A percentile compares a stretch with the other conserved stretches of the same genome.
phyloP scores from a whole-genome alignment of 768 basidiomycete genomes.

The Pulveroboletus sp. region DNA sequence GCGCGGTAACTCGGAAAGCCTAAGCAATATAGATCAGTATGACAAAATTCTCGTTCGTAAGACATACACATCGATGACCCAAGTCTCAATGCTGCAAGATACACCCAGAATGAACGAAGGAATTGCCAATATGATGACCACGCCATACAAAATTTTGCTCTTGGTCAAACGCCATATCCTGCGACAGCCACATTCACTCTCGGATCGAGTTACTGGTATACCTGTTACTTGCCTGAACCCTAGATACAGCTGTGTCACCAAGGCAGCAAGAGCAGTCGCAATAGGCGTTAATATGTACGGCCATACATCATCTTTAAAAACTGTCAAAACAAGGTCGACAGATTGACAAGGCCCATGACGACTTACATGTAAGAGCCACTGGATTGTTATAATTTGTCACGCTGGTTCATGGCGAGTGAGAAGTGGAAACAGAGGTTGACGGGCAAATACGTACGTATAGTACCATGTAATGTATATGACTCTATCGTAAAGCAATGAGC shows the following conservation, averaged over 20 bases:
- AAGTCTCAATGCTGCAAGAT: conserved; percentile 41
- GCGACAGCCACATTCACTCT: background rate
- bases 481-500: background rate
- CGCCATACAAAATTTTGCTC: conserved; percentile 25
- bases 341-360: background rate
- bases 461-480: conserved; percentile 7
- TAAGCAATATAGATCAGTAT: conserved; percentile 14
- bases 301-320: conserved; percentile 46
- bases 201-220: too few species aligned
- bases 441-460: background rate
- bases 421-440: background rate
- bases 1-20: conserved; percentile 39
- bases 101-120: conserved; percentile 44
- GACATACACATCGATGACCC: conserved; percentile 40
- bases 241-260: too few species aligned
- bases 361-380: conserved; percentile 5
- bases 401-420: conserved; percentile 4
- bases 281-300: conserved; percentile 27
- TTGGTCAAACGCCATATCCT: conserved; percentile 17
- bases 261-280: too few species aligned
- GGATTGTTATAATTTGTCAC: conserved; percentile 15
- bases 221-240: too few species aligned
- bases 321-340: too few species aligned
- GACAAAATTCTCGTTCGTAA: too few species aligned
- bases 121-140: conserved; percentile 37